phyloP scores from a whole-genome alignment of 2,329 filamentous ascomycete genomes.

The Verticillium longisporum region DNA sequence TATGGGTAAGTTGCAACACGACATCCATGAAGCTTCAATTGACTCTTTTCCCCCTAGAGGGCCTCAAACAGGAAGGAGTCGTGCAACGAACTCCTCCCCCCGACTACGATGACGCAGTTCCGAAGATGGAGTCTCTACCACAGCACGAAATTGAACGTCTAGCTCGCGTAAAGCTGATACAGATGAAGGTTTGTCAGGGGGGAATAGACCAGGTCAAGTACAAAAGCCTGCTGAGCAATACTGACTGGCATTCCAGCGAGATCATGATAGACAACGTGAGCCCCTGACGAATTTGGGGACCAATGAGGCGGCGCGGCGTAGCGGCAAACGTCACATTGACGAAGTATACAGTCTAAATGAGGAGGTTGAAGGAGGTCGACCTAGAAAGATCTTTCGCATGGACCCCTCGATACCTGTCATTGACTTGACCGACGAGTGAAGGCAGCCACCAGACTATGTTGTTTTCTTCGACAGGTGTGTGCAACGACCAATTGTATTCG shows the following conservation, averaged over 20 bases:
- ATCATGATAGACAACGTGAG: conserved; percentile 8
- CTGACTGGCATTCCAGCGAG: not conserved
- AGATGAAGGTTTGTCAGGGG: conserved; percentile 15
- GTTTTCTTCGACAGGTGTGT: too few species aligned
- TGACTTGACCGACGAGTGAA: not conserved
- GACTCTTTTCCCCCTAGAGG: conserved; percentile 13
- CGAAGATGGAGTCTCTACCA: conserved; percentile 13
- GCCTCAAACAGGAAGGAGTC: conserved; percentile 21
- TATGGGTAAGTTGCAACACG: conserved; percentile 9
- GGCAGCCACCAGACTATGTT: too few species aligned
- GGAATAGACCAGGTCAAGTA: not conserved
- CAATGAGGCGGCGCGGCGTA: conserved; percentile 1
- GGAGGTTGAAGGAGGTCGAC: conserved; percentile 3
- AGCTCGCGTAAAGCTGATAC: conserved; percentile 19
- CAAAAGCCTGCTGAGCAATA: not conserved
- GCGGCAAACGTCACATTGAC: conserved; percentile 18
- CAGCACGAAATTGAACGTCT: conserved; percentile 18
- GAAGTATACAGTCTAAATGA: conserved; percentile 19
- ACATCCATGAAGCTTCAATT: not conserved
- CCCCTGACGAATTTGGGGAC: not conserved
- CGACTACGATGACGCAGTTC: conserved; percentile 9
- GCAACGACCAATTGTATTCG: too few species aligned
- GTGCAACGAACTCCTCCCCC: conserved; percentile 17
- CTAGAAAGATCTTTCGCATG: not conserved
- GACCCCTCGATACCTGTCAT: not conserved